A percentile compares a stretch with the other conserved stretches of the same genome.
These are phyloP conservation scores for Wickerhamiella parazyma DNA, from an alignment of 805 yeast genomes.

Conservation along the genomic window DNA sequence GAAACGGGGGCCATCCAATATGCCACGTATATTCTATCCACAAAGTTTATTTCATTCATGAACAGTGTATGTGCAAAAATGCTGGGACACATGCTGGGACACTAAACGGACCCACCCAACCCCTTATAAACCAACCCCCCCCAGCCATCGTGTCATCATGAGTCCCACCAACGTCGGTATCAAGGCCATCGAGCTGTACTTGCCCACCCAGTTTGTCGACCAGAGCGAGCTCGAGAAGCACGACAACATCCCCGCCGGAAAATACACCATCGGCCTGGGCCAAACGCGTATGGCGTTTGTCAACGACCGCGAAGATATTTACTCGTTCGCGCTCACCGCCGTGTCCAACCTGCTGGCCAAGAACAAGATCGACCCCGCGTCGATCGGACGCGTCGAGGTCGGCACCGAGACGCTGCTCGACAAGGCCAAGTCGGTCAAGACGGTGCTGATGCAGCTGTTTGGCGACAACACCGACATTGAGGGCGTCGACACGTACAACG, in stretches of 20 bases:
- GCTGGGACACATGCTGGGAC: neutral
- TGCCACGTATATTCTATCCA: no score
- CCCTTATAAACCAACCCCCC: neutral
- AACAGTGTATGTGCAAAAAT: no score
- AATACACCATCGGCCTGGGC: slow-evolving; percentile 96
- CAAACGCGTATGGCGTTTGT: slow-evolving; percentile 97
- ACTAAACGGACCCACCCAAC: neutral
- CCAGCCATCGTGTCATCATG: neutral
- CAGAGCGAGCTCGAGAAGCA: slow-evolving; percentile 76
- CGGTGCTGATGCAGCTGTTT: slow-evolving; percentile 88
- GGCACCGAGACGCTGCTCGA: slow-evolving; percentile 96
- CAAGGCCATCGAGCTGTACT: slow-evolving; percentile 86
- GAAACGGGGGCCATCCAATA: no score
- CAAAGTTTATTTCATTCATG: no score
- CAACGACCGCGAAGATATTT: slow-evolving; percentile 93
- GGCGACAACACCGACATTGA: slow-evolving; percentile 82
- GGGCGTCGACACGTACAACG: slow-evolving; percentile 91
- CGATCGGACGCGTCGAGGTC: slow-evolving; percentile 89
- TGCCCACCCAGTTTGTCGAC: slow-evolving; percentile 69
- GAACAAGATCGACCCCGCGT: slow-evolving; percentile 66
- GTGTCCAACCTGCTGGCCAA: slow-evolving; percentile 61
- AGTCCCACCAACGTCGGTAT: slow-evolving; percentile 80
- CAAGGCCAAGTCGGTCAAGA: slow-evolving; percentile 92
- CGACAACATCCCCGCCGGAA: slow-evolving; percentile 83
- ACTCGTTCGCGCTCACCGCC: slow-evolving; percentile 87